phyloP scores from a whole-genome alignment of 2,329 filamentous ascomycete genomes.

The Orbilia ellipsospora region DNA sequence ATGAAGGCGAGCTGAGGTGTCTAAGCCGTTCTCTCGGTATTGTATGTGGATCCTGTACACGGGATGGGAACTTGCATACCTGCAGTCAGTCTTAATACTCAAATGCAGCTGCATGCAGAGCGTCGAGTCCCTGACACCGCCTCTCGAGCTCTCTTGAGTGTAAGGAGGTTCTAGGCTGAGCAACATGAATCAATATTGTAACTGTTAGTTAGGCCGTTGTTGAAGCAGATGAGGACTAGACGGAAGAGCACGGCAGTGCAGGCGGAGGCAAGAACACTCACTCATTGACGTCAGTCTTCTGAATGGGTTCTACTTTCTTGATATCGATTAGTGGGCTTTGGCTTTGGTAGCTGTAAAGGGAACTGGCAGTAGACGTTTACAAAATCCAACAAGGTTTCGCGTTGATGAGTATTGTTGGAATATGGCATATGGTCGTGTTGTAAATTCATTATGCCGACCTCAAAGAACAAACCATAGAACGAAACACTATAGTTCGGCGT shows the following conservation, averaged over 20 bases:
- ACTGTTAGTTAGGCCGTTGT: too few relatives aligned
- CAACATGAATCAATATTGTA: neutral
- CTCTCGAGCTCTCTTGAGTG: neutral
- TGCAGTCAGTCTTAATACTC: neutral
- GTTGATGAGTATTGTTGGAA: neutral
- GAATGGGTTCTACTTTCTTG: neutral
- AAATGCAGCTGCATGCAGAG: neutral
- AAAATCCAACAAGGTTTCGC: conserved; percentile 2
- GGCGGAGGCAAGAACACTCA: neutral
- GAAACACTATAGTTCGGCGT: too few relatives aligned
- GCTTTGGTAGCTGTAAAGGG: too few relatives aligned
- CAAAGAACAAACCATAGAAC: too few relatives aligned
- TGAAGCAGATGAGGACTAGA: neutral
- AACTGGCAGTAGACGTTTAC: neutral
- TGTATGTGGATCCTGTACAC: neutral
- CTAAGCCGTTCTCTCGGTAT: neutral
- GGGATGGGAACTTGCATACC: neutral
- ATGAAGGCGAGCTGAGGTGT: neutral
- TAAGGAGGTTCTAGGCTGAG: neutral
- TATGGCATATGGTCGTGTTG: too few relatives aligned
- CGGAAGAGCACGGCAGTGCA: neutral
- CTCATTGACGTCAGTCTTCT: neutral
- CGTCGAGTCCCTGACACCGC: neutral
- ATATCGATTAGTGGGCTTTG: neutral
- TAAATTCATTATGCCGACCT: too few relatives aligned